phyloP scores from a whole-genome alignment of 2,329 filamentous ascomycete species.

The Penicillium crustosum region DNA sequence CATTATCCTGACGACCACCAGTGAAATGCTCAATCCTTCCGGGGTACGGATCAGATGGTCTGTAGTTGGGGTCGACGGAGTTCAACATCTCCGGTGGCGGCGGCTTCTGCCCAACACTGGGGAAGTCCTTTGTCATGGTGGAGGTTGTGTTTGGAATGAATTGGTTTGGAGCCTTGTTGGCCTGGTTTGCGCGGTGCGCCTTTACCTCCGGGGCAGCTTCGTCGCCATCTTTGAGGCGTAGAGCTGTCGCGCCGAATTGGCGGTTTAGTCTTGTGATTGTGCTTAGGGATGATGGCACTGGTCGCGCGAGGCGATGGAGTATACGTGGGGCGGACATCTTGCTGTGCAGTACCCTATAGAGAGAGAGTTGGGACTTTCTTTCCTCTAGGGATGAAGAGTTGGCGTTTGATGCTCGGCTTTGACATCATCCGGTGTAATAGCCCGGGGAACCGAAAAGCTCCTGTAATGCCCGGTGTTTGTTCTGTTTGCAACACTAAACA shows the following conservation, averaged over 20 bases:
- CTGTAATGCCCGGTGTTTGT: slow-evolving; percentile 34
- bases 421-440: slow-evolving; percentile 39
- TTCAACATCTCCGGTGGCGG: slow-evolving; percentile 62
- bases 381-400: slow-evolving; percentile 9
- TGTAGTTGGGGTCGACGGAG: slow-evolving; percentile 56
- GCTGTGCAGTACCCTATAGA: not conserved
- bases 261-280: slow-evolving; percentile 30
- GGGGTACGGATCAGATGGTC: slow-evolving; percentile 59
- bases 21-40: slow-evolving; percentile 67
- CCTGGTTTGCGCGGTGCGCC: slow-evolving; percentile 57
- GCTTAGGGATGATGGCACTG: slow-evolving; percentile 28
- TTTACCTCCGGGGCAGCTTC: slow-evolving; percentile 54
- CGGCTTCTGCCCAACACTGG: slow-evolving; percentile 56
- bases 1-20: slow-evolving; percentile 58
- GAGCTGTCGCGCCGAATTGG: slow-evolving; percentile 34
- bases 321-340: slow-evolving; percentile 51
- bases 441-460: slow-evolving; percentile 19
- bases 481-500: slow-evolving; percentile 34
- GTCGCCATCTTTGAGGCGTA: slow-evolving; percentile 46
- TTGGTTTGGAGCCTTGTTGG: slow-evolving; percentile 59
- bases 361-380: slow-evolving; percentile 1
- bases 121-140: slow-evolving; percentile 63
- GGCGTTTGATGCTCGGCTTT: slow-evolving; percentile 30
- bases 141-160: slow-evolving; percentile 65
- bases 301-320: slow-evolving; percentile 47